Evolutionary conservation across 176 grass and related monocot genomes (phyloP).

Genomic region (Secale cereale): DNA sequence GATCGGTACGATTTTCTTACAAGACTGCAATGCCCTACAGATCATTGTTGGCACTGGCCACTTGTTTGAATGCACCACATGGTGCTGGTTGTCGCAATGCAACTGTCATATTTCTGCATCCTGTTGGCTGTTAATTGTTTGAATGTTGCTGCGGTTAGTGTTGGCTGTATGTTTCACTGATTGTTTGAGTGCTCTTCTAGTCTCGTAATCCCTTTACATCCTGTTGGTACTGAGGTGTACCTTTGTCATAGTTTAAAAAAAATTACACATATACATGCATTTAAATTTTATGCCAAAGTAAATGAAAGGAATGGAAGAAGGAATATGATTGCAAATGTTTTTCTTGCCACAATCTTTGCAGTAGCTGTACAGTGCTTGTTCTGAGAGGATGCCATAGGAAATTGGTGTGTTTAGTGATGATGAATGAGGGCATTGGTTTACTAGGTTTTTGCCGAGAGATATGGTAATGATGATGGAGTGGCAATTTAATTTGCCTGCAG

Average conservation of each 20-base stretch:
- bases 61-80: background rate
- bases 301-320: no score
- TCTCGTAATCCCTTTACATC: background rate
- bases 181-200: background rate
- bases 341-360: no score
- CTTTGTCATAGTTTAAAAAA: background rate
- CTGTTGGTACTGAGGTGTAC: background rate
- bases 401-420: no score
- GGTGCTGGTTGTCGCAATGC: background rate
- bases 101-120: background rate
- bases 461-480: no score
- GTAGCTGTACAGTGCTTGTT: no score
- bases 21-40: background rate
- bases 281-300: no score
- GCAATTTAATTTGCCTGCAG: no score
- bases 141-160: background rate
- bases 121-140: background rate
- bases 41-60: background rate
- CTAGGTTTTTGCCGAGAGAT: no score
- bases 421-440: no score
- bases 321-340: no score
- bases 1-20: background rate
- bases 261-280: no score
- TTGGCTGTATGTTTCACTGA: background rate
- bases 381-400: no score